phyloP scores from a whole-genome alignment of 805 yeast species.

The Phaffomyces thermotolerans region DNA sequence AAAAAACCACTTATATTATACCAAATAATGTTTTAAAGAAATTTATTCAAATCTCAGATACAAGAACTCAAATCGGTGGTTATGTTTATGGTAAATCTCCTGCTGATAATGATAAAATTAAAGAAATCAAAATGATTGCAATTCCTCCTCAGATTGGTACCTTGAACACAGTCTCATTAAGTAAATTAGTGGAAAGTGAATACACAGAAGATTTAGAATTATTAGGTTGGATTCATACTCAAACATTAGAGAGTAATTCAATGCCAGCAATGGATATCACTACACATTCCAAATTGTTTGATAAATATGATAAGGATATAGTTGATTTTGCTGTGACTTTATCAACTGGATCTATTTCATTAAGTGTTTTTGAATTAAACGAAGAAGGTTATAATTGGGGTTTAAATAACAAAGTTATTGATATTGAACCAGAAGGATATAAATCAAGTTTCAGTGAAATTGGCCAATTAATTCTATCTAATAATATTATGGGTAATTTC shows the following conservation, averaged over 20 bases:
- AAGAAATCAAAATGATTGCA: slow-evolving; percentile 70
- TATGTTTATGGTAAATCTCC: slow-evolving; percentile 77
- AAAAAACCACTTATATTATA: slow-evolving; percentile 60
- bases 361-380: slow-evolving; percentile 56
- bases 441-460: slow-evolving; percentile 48
- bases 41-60: slow-evolving; percentile 74
- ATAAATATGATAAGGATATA: slow-evolving; percentile 30
- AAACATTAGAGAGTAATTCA: slow-evolving; percentile 52
- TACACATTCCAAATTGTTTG: slow-evolving; percentile 38
- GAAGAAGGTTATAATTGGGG: slow-evolving; percentile 81
- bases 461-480: slow-evolving; percentile 69
- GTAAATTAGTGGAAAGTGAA: slow-evolving; percentile 43
- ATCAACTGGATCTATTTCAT: slow-evolving; percentile 77
- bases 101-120: slow-evolving; percentile 58
- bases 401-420: slow-evolving; percentile 43
- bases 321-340: slow-evolving; percentile 61
- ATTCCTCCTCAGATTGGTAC: slow-evolving; percentile 87
- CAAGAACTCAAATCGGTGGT: slow-evolving; percentile 77
- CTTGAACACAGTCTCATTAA: slow-evolving; percentile 39
- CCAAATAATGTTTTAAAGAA: slow-evolving; percentile 76
- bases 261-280: slow-evolving; percentile 69
- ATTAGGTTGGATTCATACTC: slow-evolving; percentile 94
- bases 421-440: slow-evolving; percentile 59
- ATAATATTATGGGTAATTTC: slow-evolving; percentile 71
- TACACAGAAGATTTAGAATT: slow-evolving; percentile 57